These are phyloP conservation scores for Incumbomyces lentus DNA, from an alignment of 2,329 filamentous ascomycete species.

Conservation along the genomic window DNA sequence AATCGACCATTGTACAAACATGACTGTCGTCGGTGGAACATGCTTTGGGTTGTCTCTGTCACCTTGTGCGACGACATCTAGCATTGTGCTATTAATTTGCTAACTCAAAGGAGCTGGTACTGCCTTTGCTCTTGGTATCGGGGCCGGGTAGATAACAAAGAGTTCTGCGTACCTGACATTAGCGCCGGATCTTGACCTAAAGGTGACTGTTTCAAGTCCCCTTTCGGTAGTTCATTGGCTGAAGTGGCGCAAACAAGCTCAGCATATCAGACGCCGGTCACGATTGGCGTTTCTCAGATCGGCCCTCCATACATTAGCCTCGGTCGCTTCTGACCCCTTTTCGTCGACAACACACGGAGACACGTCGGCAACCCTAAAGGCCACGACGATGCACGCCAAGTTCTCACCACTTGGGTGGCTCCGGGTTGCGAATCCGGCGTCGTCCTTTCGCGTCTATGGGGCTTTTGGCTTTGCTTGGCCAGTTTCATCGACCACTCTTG, in stretches of 20 bases:
- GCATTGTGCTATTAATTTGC: too few relatives aligned
- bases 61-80: too few relatives aligned
- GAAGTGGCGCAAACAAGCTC: neutral
- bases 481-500: neutral
- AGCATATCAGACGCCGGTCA: conserved; percentile 1
- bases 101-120: neutral
- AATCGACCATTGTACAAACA: neutral
- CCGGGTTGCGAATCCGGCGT: neutral
- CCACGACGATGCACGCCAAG: conserved; percentile 1
- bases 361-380: neutral
- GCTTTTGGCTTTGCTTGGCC: conserved; percentile 3
- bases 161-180: conserved; percentile 3
- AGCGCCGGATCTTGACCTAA: neutral
- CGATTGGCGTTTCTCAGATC: neutral
- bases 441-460: neutral
- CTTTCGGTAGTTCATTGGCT: neutral
- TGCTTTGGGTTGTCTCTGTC: too few relatives aligned
- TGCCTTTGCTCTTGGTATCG: too few relatives aligned
- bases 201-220: conserved; percentile 1
- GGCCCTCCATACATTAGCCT: neutral
- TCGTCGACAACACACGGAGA: too few relatives aligned
- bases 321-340: neutral
- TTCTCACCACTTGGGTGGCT: neutral
- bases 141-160: neutral
- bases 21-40: too few relatives aligned